Percentiles rank a stretch among this genome's conserved stretches.
Conservation (phyloP, 2,329 filamentous ascomycete species). For the Venturia nashicola region DNA sequence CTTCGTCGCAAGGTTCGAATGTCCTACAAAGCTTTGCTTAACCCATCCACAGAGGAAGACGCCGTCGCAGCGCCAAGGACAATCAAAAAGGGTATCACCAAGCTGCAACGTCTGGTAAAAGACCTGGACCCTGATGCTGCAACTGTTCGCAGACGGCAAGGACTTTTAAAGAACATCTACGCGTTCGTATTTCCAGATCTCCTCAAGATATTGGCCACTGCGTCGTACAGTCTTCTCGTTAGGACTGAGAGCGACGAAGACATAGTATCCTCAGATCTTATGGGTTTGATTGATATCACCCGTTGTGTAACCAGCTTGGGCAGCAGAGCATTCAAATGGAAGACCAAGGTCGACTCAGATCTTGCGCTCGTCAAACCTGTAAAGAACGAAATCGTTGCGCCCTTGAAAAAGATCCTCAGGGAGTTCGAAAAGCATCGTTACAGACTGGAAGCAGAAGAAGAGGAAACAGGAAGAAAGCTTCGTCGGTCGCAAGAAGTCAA, state of each 20-base stretch:
- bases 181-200: neutral
- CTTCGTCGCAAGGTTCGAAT: neutral
- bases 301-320: neutral
- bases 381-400: constrained; percentile 5
- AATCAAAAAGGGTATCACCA: neutral
- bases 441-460: neutral
- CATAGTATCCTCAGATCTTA: neutral
- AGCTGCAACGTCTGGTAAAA: neutral
- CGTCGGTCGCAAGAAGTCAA: neutral
- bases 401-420: neutral
- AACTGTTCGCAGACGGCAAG: neutral
- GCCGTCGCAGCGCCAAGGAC: neutral
- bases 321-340: neutral
- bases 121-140: neutral
- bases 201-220: neutral
- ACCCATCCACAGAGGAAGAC: neutral
- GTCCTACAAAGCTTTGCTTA: neutral
- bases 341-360: neutral
- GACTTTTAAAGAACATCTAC: neutral
- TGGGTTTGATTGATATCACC: neutral
- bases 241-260: neutral
- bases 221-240: neutral
- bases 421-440: neutral
- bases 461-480: neutral
- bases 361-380: neutral